A percentile compares a stretch with the other conserved stretches of the same genome.
phyloP scores from a whole-genome alignment of 1,284 basidiomycete species.

The Puccinia polysora region DNA sequence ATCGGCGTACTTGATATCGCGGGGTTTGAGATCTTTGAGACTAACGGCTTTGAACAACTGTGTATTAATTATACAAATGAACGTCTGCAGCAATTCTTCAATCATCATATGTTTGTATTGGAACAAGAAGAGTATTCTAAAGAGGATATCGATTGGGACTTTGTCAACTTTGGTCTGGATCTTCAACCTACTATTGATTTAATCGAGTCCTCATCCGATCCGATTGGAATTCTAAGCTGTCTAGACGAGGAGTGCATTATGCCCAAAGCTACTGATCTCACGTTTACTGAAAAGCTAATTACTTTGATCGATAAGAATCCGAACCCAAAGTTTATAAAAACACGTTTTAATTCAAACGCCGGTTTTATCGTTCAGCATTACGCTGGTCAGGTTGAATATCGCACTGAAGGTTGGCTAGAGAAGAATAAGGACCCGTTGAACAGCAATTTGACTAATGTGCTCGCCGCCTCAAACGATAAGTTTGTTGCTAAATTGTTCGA shows the following conservation, averaged over 20 bases:
- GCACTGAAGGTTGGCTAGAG: slow-evolving; percentile 93
- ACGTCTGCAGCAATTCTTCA: slow-evolving; percentile 56
- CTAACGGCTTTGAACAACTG: slow-evolving; percentile 84
- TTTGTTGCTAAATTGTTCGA: slow-evolving; percentile 79
- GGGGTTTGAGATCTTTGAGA: slow-evolving; percentile 84
- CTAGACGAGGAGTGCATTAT: slow-evolving; percentile 99
- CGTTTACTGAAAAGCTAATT: slow-evolving; percentile 89
- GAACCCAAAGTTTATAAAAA: slow-evolving; percentile 71
- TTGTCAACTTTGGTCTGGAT: slow-evolving; percentile 96
- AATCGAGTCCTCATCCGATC: slow-evolving; percentile 68
- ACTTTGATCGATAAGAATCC: slow-evolving; percentile 57
- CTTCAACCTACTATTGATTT: slow-evolving; percentile 97
- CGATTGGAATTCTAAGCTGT: slow-evolving; percentile 85
- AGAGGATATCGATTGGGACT: slow-evolving; percentile 97
- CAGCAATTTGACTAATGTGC: slow-evolving; percentile 85
- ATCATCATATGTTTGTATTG: slow-evolving; percentile 99
- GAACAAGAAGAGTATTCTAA: slow-evolving; percentile 98
- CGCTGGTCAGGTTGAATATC: slow-evolving; percentile 93
- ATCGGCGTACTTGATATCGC: slow-evolving; percentile 99
- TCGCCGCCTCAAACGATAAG: slow-evolving; percentile 74
- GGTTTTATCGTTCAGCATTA: slow-evolving; percentile 97
- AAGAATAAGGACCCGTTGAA: slow-evolving; percentile 99
- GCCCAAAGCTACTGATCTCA: slow-evolving; percentile 92
- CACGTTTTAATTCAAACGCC: slow-evolving; percentile 70
- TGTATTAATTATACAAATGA: slow-evolving; percentile 86